Conservation (phyloP, 2,329 filamentous ascomycete species). For the Daldinia sp. region DNA sequence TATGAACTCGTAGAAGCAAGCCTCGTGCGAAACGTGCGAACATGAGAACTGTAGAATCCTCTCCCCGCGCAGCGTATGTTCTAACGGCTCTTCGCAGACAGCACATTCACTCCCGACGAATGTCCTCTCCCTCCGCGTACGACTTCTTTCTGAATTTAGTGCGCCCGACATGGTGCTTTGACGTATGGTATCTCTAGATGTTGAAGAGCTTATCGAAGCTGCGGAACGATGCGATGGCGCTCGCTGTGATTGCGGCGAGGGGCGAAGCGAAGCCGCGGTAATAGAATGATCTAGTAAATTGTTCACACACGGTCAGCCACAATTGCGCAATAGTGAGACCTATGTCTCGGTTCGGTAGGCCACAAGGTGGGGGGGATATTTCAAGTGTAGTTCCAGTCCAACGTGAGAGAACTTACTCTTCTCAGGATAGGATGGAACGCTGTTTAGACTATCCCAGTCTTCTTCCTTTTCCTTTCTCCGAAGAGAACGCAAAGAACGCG, state of each 20-base stretch:
- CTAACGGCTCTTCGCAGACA: constrained; percentile 95
- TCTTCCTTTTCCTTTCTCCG: constrained; percentile 48
- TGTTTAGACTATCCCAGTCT: constrained; percentile 47
- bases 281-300: constrained; percentile 55
- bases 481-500: constrained; percentile 50
- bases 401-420: constrained; percentile 54
- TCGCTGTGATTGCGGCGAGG: constrained; percentile 46
- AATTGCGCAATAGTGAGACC: constrained; percentile 35
- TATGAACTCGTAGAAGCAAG: constrained; percentile 99
- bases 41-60: constrained; percentile 96
- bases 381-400: constrained; percentile 19
- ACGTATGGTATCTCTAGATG: constrained; percentile 54
- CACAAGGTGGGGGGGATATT: constrained; percentile 29
- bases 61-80: constrained; percentile 94
- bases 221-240: constrained; percentile 57
- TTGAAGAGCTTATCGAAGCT: constrained; percentile 54
- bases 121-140: constrained; percentile 87
- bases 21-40: constrained; percentile 96
- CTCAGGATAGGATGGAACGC: constrained; percentile 55
- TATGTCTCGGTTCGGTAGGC: constrained; percentile 32
- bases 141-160: constrained; percentile 80
- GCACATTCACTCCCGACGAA: constrained; percentile 96
- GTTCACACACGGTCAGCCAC: constrained; percentile 43
- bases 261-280: constrained; percentile 53
- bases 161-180: constrained; percentile 67